Conservation (phyloP, 164 flowering plant genomes). For the Pachysandra terminalis region DNA sequence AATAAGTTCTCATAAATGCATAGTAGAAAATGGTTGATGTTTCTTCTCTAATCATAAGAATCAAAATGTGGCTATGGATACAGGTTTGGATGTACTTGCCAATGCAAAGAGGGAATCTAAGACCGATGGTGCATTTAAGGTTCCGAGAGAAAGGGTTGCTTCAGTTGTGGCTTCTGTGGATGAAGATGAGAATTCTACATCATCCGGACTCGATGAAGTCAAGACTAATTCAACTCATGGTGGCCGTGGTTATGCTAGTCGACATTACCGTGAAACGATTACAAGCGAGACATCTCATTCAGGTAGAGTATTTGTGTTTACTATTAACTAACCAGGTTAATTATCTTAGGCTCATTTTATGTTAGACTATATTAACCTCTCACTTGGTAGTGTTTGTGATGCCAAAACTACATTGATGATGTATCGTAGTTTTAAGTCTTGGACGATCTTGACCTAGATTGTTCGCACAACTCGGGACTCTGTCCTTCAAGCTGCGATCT, state of each 20-base stretch:
- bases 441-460: too few relatives aligned
- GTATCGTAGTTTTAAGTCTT: too few relatives aligned
- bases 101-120: constrained; percentile 55
- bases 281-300: constrained; percentile 27
- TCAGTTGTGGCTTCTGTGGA: constrained; percentile 52
- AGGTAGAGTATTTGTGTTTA: constrained; percentile 29
- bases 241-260: constrained; percentile 24
- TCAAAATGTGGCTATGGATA: constrained; percentile 6
- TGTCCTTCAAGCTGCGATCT: too few relatives aligned
- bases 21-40: background rate
- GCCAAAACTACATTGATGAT: too few relatives aligned
- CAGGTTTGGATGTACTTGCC: constrained; percentile 75
- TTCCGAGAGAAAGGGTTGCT: constrained; percentile 51
- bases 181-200: constrained; percentile 50
- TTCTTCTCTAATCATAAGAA: too few relatives aligned
- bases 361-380: too few relatives aligned
- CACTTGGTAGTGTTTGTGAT: background rate
- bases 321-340: background rate
- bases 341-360: background rate
- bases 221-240: constrained; percentile 14
- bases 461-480: too few relatives aligned
- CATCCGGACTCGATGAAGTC: constrained; percentile 42
- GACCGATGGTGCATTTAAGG: constrained; percentile 55
- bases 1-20: background rate
- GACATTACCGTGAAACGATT: constrained; percentile 60